Conservation (phyloP, 257 asterid genomes). For the Nicotiana tabacum region DNA sequence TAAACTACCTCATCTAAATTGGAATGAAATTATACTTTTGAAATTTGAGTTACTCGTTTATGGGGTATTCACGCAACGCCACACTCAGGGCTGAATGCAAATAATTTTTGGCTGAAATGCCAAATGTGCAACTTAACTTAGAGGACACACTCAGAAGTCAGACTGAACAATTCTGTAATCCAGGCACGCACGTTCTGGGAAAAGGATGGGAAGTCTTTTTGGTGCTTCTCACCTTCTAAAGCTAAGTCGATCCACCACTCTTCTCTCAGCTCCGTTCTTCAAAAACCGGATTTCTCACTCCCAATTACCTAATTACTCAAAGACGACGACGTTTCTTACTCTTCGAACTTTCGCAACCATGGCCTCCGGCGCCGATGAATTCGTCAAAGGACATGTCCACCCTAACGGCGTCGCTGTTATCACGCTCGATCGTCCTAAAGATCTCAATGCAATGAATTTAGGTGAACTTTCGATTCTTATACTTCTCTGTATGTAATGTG, state of each 20-base stretch:
- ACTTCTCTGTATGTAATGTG: neutral
- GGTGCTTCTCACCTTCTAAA: neutral
- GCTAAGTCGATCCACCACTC: neutral
- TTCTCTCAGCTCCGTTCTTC: neutral
- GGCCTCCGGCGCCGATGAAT: slow-evolving; percentile 59
- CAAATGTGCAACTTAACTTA: no score
- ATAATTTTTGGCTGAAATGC: no score
- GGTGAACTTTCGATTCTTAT: slow-evolving; percentile 29
- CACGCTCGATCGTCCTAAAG: slow-evolving; percentile 95
- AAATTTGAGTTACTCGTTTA: no score
- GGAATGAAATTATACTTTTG: no score
- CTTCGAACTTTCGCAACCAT: slow-evolving; percentile 26
- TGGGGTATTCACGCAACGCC: no score
- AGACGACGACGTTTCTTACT: neutral
- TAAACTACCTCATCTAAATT: no score
- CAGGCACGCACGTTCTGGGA: neutral
- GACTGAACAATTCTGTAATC: no score
- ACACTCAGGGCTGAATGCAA: no score
- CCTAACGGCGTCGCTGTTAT: slow-evolving; percentile 81
- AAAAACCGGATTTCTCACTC: neutral
- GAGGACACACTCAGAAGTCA: no score
- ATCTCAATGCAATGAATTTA: slow-evolving; percentile 89
- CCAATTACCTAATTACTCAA: neutral
- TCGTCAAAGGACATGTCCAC: slow-evolving; percentile 66
- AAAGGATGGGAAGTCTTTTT: neutral